These are phyloP conservation scores for Fraxinus sp. DNA, from an alignment of 305 asterid species.

Conservation along the genomic window DNA sequence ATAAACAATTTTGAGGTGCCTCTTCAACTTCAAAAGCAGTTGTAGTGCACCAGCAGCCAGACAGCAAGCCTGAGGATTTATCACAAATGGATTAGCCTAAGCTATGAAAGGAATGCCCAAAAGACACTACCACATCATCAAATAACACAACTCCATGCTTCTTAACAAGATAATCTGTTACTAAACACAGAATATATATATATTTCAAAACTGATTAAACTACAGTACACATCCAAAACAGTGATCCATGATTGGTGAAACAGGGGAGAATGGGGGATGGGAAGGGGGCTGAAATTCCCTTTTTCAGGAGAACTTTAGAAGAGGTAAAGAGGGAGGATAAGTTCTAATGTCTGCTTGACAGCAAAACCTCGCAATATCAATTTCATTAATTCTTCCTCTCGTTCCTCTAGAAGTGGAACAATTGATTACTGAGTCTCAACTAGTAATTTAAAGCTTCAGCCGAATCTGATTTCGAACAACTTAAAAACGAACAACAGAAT, in stretches of 20 bases:
- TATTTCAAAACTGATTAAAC: not conserved
- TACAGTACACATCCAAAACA: not conserved
- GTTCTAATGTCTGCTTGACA: not conserved
- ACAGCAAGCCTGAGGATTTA: constrained; percentile 65
- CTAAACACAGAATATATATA: not conserved
- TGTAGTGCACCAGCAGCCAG: constrained; percentile 88
- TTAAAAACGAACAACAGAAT: not conserved
- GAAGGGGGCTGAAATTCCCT: not conserved
- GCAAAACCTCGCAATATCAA: not conserved
- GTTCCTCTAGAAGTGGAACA: constrained; percentile 8
- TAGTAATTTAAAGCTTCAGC: not conserved
- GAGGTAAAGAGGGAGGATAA: not conserved
- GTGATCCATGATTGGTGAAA: not conserved
- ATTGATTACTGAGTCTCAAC: not conserved
- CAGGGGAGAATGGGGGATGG: not conserved
- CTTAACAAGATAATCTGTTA: not conserved
- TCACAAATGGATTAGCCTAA: constrained; percentile 14
- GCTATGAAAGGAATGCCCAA: constrained; percentile 19
- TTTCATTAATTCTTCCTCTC: not conserved
- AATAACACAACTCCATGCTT: not conserved
- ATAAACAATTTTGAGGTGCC: too few relatives aligned
- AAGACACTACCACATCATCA: not conserved
- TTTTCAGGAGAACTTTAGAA: not conserved
- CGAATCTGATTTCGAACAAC: constrained; percentile 7
- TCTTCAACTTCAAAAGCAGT: constrained; percentile 84